phyloP scores from a whole-genome alignment of 441 rosid species.

The Eutrema salsugineum region DNA sequence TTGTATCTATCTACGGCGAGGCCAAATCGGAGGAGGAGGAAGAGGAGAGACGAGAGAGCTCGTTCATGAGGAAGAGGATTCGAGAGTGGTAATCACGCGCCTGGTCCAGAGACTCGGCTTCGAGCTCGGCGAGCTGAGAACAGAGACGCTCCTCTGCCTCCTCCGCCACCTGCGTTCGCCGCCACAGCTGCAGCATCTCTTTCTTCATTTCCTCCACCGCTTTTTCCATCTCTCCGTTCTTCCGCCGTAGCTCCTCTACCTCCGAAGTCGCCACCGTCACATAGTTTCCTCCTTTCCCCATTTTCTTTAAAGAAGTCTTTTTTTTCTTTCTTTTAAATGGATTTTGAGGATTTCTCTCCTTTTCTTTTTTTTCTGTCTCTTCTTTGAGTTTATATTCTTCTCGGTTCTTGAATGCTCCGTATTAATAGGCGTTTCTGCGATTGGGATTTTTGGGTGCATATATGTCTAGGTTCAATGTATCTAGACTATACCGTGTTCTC shows the following conservation, averaged over 20 bases:
- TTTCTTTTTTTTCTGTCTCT: not conserved
- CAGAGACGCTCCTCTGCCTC: slow-evolving; percentile 83
- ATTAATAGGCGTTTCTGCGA: slow-evolving; percentile 8
- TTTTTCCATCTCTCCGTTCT: slow-evolving; percentile 62
- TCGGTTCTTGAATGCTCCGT: not conserved
- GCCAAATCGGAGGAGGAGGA: not conserved
- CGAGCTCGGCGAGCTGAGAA: slow-evolving; percentile 76
- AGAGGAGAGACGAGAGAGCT: slow-evolving; percentile 46
- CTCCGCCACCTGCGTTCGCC: slow-evolving; percentile 62
- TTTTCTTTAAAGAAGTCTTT: not conserved
- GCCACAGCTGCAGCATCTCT: slow-evolving; percentile 49
- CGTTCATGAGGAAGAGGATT: slow-evolving; percentile 50
- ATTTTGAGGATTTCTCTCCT: not conserved
- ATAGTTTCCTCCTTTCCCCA: slow-evolving; percentile 35
- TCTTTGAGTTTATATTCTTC: not conserved
- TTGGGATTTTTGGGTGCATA: not conserved
- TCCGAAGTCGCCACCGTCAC: slow-evolving; percentile 19
- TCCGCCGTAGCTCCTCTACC: slow-evolving; percentile 37
- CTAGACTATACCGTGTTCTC: not conserved
- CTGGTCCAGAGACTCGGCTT: slow-evolving; percentile 67
- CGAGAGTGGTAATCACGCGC: slow-evolving; percentile 71
- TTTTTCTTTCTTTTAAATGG: not conserved
- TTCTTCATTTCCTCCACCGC: slow-evolving; percentile 59
- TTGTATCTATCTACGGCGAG: slow-evolving; percentile 8
- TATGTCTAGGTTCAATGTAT: slow-evolving; percentile 31